Evolutionary conservation across 176 grass and related monocot genomes (phyloP), one percentile per base, ranked within the genome.

Genomic region (Oryza nivara): DNA sequence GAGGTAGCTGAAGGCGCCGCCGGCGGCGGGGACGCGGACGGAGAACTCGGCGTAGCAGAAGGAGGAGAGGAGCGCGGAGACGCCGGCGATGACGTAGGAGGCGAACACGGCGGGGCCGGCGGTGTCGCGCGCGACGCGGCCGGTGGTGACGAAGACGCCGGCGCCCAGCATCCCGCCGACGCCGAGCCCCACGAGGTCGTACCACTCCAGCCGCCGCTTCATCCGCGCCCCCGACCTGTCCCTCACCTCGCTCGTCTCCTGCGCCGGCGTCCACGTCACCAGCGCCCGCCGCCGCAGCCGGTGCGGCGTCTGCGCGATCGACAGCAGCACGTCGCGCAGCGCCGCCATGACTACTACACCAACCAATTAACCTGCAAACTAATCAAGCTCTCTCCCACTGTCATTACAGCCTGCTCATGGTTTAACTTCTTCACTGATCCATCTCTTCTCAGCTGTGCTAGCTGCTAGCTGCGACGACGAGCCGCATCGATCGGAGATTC

Each of bases 11-110:
- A 92, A 92, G 74, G 90, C 86, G 22, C 93, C 93, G 73, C 97
- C 97, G 76, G 97, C 97, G 58, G 89, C 88, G 34, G 97, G 97
- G 83, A 98, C 94, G 81, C 94, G 93, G 3, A 98, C 93, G 11
- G 96, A 84, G 81, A 98, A 98, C 87, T 98, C 93, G 13, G 96
- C 89, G 77, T 98, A 98, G 85, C 96, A 98, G 36, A 95, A 91
- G 26, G 93, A 94, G 0, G 96, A 95, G 0, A 98, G 96, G 23
- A 98, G 68, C 45, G 96, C 96, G 14, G 93, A 92, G 46, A 95
- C 69, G 13, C 96, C 91, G 4, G 93, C 93, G 88, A 95, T 60
- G 93, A 92, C 81, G 81, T 98, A 95, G 67, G 89, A 91, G 58
- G 15, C 72, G 71, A 91, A 84, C 56, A 91, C 72, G 36, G 86